Evolutionary conservation across 2,329 filamentous ascomycete genomes (phyloP), one percentile per base, ranked within the genome.

Genomic region (Colletotrichum brevisporum): DNA sequence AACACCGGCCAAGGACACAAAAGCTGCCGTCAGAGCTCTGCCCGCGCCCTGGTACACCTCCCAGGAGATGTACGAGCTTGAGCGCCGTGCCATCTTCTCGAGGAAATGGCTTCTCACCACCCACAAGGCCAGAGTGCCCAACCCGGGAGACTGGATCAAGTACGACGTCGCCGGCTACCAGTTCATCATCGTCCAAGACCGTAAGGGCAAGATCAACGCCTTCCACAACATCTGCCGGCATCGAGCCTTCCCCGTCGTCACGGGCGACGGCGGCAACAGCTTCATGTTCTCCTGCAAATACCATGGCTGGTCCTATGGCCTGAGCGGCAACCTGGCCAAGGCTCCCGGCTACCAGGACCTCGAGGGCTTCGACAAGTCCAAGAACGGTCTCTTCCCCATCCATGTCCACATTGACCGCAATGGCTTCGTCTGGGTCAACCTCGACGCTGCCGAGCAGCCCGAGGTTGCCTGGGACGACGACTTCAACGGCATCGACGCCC

Each of bases 191-290:
- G 79, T 82, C 60, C 78, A 78, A 16, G 86, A 89, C 73, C 82
- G 84, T 27, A 78, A 84, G 9, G 83, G 83, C 10, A 82, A 83
- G 6, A 84, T 90, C 76, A 85, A 88, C 66, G 88, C 83, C 16
- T 90, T 90, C 75, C 89, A 90, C 78, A 90, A 91, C 73, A 82
- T 90, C 43, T 90, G 89, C 77, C 80, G 89, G 2, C 89, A 90
- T 75, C 82, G 89, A 6, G 89, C 89, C 24, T 91, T 86, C 73
- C 86, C 88, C 0, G 83, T 90, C 9, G 86, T 89, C 9, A 82
- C 80, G 4, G 82, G 83, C 51, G 81, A 85, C 3, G 77, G 82
- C 10, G 89, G 89, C 3, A 82, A 82, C 50, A 83, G 83, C 55
- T 82, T 78, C 71, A 83, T 90, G 43, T 82, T 91, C 45, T 81